A percentile compares a stretch with the other conserved stretches of the same genome.
These are phyloP conservation scores for Boletales sp. DNA, from an alignment of 768 basidiomycete species.

Conservation along the genomic window DNA sequence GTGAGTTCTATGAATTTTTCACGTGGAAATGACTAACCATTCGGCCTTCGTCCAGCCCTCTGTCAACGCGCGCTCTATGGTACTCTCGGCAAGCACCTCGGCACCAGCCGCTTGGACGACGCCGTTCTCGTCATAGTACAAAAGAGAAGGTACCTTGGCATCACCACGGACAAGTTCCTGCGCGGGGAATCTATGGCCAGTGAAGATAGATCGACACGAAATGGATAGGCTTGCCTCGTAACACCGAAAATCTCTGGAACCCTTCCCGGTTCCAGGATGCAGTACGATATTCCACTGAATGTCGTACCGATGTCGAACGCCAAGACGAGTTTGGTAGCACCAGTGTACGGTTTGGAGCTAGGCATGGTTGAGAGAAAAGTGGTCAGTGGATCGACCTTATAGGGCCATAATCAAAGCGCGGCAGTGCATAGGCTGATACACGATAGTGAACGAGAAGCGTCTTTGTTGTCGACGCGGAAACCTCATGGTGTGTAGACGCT, in stretches of 20 bases:
- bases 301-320: conserved; percentile 49
- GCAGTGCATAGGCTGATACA: not conserved
- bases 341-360: conserved; percentile 1
- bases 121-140: conserved; percentile 42
- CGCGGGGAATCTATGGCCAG: conserved; percentile 34
- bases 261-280: conserved; percentile 10
- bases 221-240: conserved; percentile 1
- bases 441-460: not conserved
- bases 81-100: conserved; percentile 33
- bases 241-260: conserved; percentile 12
- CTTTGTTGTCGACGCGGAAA: not conserved
- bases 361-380: conserved; percentile 2
- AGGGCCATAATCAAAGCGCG: too few relatives aligned
- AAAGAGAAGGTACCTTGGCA: conserved; percentile 42
- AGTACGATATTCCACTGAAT: conserved; percentile 42
- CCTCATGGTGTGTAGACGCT: not conserved
- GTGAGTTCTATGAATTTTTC: too few relatives aligned
- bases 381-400: too few relatives aligned
- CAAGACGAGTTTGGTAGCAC: conserved; percentile 34
- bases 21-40: conserved; percentile 6
- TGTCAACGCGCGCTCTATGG: conserved; percentile 32
- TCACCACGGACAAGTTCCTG: conserved; percentile 38
- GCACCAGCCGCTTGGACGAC: conserved; percentile 37
- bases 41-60: conserved; percentile 19
- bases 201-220: not conserved